phyloP scores from a whole-genome alignment of 2,329 filamentous ascomycete species.

The Talaromyces sp. region DNA sequence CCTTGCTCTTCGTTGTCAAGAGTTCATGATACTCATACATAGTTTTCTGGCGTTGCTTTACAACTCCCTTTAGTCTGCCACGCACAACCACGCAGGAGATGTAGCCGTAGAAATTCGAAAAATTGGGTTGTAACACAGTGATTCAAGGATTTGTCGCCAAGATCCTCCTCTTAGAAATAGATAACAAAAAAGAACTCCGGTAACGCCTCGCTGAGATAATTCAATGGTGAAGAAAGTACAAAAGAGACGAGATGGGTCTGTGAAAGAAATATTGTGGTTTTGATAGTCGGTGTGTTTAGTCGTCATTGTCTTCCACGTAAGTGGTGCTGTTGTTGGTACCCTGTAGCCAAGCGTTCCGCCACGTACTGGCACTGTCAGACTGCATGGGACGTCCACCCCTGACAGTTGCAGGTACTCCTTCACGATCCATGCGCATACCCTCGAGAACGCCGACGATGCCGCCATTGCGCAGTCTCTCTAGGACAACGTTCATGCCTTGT shows the following conservation, averaged over 20 bases:
- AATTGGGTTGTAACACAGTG: background rate
- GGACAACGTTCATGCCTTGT: constrained; percentile 61
- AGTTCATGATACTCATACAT: background rate
- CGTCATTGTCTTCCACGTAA: constrained; percentile 23
- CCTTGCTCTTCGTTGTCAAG: background rate
- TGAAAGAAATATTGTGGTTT: background rate
- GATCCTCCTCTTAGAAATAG: background rate
- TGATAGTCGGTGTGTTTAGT: constrained; percentile 12
- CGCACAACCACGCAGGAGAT: background rate
- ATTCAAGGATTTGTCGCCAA: background rate
- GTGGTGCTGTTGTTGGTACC: constrained; percentile 20
- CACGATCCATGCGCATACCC: constrained; percentile 60
- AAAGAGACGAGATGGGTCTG: constrained; percentile 8
- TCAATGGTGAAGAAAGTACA: background rate
- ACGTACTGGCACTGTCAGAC: constrained; percentile 29
- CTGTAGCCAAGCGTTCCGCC: constrained; percentile 29
- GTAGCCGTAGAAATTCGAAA: background rate
- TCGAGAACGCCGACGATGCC: constrained; percentile 65
- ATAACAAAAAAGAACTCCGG: constrained; percentile 1
- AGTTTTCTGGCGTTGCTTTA: background rate
- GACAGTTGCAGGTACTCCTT: constrained; percentile 23
- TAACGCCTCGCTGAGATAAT: constrained; percentile 10
- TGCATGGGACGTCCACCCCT: constrained; percentile 27
- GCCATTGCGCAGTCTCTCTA: constrained; percentile 57
- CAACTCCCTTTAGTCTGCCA: background rate